Evolutionary conservation across 805 yeast genomes (phyloP).

Genomic region (Scheffersomyces stipitis): DNA sequence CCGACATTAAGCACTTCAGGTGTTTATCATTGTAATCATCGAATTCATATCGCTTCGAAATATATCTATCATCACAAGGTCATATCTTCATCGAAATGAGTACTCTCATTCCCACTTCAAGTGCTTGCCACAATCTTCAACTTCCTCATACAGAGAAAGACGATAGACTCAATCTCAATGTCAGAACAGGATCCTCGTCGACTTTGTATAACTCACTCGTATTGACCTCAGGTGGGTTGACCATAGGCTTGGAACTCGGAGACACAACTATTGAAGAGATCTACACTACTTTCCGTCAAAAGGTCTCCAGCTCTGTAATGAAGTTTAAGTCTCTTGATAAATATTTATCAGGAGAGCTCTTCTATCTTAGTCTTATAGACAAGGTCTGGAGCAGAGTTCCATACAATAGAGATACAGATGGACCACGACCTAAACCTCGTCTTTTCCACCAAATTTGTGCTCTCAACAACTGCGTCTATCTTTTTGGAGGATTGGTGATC

Average conservation of each 20-base stretch:
- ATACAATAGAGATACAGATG: conserved; percentile 14
- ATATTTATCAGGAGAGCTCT: conserved; percentile 63
- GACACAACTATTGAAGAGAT: conserved; percentile 41
- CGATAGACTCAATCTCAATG: conserved; percentile 53
- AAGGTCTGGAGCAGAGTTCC: conserved; percentile 54
- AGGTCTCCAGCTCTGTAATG: conserved; percentile 20
- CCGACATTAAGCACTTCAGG: too few relatives aligned
- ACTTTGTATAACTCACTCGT: conserved; percentile 58
- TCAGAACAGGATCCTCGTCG: conserved; percentile 69
- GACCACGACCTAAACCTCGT: conserved; percentile 44
- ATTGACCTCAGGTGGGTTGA: conserved; percentile 68
- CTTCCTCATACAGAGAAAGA: conserved; percentile 57
- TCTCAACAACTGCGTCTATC: conserved; percentile 49
- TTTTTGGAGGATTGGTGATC: conserved; percentile 64
- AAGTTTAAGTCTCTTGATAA: conserved; percentile 25
- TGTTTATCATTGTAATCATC: too few relatives aligned
- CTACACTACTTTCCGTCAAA: conserved; percentile 34
- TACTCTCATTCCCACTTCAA: conserved; percentile 62
- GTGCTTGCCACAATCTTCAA: conserved; percentile 55
- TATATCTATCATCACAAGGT: too few relatives aligned
- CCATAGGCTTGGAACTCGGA: conserved; percentile 51
- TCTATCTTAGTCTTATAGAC: conserved; percentile 57
- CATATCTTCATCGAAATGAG: conserved; percentile 49
- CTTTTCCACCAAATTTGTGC: conserved; percentile 60
- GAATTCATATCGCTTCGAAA: too few relatives aligned